phyloP scores from a whole-genome alignment of 2,329 filamentous ascomycete genomes.

The Venturia carpophila region DNA sequence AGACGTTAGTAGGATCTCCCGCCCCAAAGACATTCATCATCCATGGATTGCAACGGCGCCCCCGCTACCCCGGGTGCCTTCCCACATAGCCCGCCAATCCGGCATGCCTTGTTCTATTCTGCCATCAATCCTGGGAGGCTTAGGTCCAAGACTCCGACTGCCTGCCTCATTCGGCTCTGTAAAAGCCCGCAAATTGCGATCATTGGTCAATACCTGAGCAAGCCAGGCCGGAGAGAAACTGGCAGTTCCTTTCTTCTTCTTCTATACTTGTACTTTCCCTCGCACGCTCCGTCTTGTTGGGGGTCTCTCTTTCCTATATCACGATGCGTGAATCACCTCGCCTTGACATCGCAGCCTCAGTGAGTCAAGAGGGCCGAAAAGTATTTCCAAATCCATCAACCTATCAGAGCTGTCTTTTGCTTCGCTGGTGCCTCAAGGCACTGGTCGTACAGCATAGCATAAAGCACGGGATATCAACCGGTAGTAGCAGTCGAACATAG shows the following conservation, averaged over 20 bases:
- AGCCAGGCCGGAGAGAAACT: background rate
- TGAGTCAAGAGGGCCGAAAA: conserved; percentile 12
- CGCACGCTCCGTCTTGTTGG: background rate
- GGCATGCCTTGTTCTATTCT: background rate
- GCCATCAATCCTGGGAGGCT: background rate
- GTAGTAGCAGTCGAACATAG: background rate
- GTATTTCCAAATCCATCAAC: background rate
- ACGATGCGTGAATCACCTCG: conserved; percentile 11
- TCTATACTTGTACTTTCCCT: conserved; percentile 8
- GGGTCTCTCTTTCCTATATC: background rate
- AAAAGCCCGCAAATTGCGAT: background rate
- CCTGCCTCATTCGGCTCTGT: background rate
- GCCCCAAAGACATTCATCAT: background rate
- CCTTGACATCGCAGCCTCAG: background rate
- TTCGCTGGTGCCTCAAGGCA: background rate
- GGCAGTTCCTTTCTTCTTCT: background rate
- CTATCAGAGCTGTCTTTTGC: background rate
- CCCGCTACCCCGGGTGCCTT: conserved; percentile 12
- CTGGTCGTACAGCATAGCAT: background rate
- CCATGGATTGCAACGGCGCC: background rate
- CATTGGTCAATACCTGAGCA: conserved; percentile 9
- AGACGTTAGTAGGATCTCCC: background rate
- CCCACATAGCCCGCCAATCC: background rate
- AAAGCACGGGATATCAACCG: background rate
- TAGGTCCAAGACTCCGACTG: background rate